Evolutionary conservation across 768 basidiomycete genomes (phyloP).

Genomic region (Cytidiella melzeri): DNA sequence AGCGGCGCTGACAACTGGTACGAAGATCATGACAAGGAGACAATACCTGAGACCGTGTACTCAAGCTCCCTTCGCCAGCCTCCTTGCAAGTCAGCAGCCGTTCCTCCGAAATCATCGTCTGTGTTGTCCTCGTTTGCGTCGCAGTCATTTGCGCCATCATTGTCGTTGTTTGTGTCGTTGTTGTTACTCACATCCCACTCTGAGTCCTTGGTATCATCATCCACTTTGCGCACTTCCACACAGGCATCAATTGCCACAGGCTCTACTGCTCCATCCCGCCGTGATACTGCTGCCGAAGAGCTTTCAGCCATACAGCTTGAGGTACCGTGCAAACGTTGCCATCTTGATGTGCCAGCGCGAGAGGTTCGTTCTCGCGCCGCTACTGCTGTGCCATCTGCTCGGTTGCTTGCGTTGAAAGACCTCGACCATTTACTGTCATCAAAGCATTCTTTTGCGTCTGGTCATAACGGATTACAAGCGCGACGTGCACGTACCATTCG

Average conservation of each 20-base stretch:
- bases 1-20: not conserved
- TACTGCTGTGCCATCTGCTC: not conserved
- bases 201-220: too few relatives aligned
- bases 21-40: too few relatives aligned
- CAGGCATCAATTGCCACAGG: not conserved
- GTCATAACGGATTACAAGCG: constrained; percentile 20
- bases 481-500: constrained; percentile 19
- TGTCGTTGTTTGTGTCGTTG: too few relatives aligned
- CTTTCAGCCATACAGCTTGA: not conserved
- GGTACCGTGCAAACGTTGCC: not conserved
- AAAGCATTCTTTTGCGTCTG: constrained; percentile 6
- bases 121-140: too few relatives aligned
- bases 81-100: too few relatives aligned
- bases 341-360: not conserved
- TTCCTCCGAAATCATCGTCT: too few relatives aligned
- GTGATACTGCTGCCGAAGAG: too few relatives aligned
- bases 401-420: not conserved
- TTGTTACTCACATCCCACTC: too few relatives aligned
- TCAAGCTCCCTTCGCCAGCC: too few relatives aligned
- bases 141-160: too few relatives aligned
- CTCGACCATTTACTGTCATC: not conserved
- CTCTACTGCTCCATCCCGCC: not conserved
- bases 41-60: too few relatives aligned
- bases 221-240: too few relatives aligned
- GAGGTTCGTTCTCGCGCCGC: not conserved